Evolutionary conservation across 805 yeast species (phyloP), one percentile per base, ranked within the genome.

Genomic region (Ogataea philodendri): DNA sequence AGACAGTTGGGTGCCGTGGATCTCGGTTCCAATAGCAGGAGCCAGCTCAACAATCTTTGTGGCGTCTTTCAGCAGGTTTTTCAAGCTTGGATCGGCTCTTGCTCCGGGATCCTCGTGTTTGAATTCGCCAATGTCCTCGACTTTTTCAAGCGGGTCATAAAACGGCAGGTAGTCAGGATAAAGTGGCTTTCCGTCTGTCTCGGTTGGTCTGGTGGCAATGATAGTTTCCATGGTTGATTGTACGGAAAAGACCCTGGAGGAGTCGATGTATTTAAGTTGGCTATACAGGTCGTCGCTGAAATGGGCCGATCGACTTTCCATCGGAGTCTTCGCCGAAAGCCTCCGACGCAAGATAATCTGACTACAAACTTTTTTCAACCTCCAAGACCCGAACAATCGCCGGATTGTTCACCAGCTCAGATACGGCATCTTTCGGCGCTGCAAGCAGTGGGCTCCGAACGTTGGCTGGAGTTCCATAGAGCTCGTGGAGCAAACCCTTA

Each of bases 21-120:
- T 61, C 45, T 76, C 84, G 16, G 79, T 65, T 14, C 93, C 94
- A 34, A 84, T 66, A 49, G 75, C 79, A 19, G 90, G 90, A 1
- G 86, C 74, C 22, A 83, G 54, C 44, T 72, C 48, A 7, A 30
- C 37, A 10, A 41, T 31, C n/a, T 46, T 46, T 9, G 42, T 37
- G 7, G 43, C 46, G n/a, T 35, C 34, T 19, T 38, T 36, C 40
- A 80, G 69, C 33, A 80, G 63, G 51, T 68, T 71, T 16, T 68
- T 64, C 33, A 75, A 63, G 3, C 54, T 43, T 9, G 75, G 70
- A 49, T 78, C 77, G n/a, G 83, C 85, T 31, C 43, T 39, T 15
- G 31, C 39, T 11, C 48, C 48, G 6, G 42, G 43, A 20, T 44
- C 48, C 4, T 38, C 11, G 28, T 44, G 48, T 14, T 30, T 42